These are phyloP conservation scores for Chlorella ohadii DNA, from an alignment of 139 green algal species.

Conservation along the genomic window DNA sequence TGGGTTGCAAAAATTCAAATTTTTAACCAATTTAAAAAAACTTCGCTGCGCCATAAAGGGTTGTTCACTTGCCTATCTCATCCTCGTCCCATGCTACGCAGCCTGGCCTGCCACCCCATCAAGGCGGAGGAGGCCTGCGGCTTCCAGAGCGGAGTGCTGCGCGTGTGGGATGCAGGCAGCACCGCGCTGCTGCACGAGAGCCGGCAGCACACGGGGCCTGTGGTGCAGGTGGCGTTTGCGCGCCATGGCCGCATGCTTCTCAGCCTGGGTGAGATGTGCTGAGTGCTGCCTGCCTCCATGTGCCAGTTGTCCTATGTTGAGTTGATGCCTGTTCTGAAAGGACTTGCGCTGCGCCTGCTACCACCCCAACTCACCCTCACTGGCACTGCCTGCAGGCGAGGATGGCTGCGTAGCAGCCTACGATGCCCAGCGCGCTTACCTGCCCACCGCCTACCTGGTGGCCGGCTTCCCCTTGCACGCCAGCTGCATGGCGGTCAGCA, in stretches of 20 bases:
- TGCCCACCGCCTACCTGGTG: constrained; percentile 66
- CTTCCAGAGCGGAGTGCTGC: constrained; percentile 64
- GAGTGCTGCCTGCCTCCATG: no score
- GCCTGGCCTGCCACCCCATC: constrained; percentile 58
- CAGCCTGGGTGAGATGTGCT: constrained; percentile 54
- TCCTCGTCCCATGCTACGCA: not conserved
- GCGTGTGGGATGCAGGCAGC: constrained; percentile 76
- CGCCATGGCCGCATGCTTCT: constrained; percentile 66
- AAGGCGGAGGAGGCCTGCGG: constrained; percentile 70
- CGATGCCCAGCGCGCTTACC: constrained; percentile 63
- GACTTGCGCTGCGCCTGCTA: no score
- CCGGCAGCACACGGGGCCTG: constrained; percentile 63
- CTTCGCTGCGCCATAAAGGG: no score
- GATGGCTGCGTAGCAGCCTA: constrained; percentile 81
- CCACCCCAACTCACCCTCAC: no score
- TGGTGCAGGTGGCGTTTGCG: constrained; percentile 65
- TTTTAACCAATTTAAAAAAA: no score
- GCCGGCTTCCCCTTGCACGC: constrained; percentile 41
- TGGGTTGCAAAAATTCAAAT: no score
- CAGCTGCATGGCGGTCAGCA: constrained; percentile 61
- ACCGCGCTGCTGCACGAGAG: constrained; percentile 78
- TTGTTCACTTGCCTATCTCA: no score
- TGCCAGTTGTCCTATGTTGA: no score
- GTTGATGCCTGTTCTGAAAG: no score
- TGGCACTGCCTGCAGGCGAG: constrained; percentile 25